These are phyloP conservation scores for Jamesozyma piceae DNA, from an alignment of 805 yeast genomes.

Conservation along the genomic window DNA sequence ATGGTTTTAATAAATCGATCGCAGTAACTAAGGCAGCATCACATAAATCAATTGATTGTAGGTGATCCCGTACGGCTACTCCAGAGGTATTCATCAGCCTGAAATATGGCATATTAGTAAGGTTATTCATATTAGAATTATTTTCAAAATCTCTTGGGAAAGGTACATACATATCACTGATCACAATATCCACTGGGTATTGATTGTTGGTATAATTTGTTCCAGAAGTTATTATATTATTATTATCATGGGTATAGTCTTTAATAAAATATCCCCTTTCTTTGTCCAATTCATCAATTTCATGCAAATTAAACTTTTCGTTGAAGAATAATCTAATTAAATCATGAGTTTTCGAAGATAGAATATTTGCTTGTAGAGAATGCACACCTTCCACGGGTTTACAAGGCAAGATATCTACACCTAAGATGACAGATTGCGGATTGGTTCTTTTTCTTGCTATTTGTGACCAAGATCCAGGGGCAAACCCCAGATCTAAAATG, in stretches of 20 bases:
- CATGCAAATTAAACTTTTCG: constrained; percentile 22
- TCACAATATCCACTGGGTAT: constrained; percentile 51
- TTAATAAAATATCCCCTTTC: constrained; percentile 11
- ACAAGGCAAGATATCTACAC: constrained; percentile 73
- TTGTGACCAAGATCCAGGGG: constrained; percentile 94
- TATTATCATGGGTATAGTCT: constrained; percentile 21
- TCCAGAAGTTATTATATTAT: too few relatives aligned
- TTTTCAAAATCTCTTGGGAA: constrained; percentile 33
- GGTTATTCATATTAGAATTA: constrained; percentile 33
- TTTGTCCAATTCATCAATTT: constrained; percentile 26
- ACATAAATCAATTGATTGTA: constrained; percentile 75
- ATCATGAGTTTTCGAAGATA: constrained; percentile 54
- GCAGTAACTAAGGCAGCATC: constrained; percentile 82
- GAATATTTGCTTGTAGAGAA: constrained; percentile 80
- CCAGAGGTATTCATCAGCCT: constrained; percentile 96
- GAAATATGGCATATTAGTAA: constrained; percentile 68
- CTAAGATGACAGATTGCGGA: constrained; percentile 51
- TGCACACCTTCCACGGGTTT: constrained; percentile 75
- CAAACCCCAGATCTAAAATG: constrained; percentile 82
- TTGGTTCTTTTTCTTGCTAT: constrained; percentile 52
- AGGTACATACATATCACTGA: constrained; percentile 80
- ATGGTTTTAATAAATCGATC: constrained; percentile 54
- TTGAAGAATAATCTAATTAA: constrained; percentile 44
- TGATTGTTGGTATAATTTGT: background rate
- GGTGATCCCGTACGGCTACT: constrained; percentile 68